Evolutionary conservation across 164 flowering plant genomes (phyloP), one percentile per base, ranked within the genome.

Genomic region (Kalanchoe fedtschenkoi): DNA sequence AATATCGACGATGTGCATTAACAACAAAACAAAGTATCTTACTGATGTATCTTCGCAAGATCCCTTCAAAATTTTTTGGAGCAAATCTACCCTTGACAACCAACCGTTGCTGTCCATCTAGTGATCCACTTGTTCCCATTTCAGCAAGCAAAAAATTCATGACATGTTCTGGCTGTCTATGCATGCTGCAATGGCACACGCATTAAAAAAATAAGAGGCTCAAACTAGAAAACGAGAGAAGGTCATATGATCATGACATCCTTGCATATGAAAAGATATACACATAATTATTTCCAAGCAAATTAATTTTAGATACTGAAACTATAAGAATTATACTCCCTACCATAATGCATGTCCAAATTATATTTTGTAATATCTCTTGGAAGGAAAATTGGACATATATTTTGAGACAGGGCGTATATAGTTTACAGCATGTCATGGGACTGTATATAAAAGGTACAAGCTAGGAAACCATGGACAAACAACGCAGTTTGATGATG

Each of bases 61-160:
- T 85, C 56, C 91, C 91, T 66, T 83, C 84, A 74, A 83, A 85
- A 71, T 81, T 85, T 58, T 83, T 81, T 24, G 91, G 88, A 32
- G 91, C 91, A 75, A 85, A 83, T 69, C 91, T 71, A 37, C 91
- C 91, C 70, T 83, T 85, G 2, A 85, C 77, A 58, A 85, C 86
- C 51, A 85, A 69, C 42, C 91, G 64, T 65, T 85, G 88, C 60
- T 83, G 88, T 6, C 88, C 91, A 77, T 85, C 91, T 65, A 85
- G 80, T 6, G 91, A 83, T 57, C 91, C 91, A 69, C 81, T 83
- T 34, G 91, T 85, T 58, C 88, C 91, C 84, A 83, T 68, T 70
- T 85, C 88, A 75, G 86, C 86, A 42, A 85, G 81, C 61, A 85
- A 76, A 65, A 85, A 85, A 53, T 61, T 75, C 88, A 85, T 85